Percentiles rank a stretch among this genome's conserved stretches.
Conservation (phyloP, 2,329 filamentous ascomycete genomes). For the Aspergillus pseudoterreus region DNA sequence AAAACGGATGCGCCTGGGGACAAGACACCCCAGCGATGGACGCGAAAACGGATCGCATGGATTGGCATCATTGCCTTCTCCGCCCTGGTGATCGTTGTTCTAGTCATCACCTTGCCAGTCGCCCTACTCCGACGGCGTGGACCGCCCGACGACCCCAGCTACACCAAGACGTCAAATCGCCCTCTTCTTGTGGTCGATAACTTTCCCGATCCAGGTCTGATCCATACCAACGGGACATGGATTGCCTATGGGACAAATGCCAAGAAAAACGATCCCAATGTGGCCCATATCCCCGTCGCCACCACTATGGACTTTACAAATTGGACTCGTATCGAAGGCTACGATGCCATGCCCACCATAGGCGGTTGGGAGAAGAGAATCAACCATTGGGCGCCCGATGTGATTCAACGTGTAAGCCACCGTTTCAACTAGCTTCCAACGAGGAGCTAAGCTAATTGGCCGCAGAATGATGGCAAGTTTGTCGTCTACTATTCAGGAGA, state of each 20-base stretch:
- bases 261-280: slow-evolving; percentile 11
- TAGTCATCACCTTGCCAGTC: slow-evolving; percentile 20
- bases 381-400: slow-evolving; percentile 61
- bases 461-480: slow-evolving; percentile 44
- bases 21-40: slow-evolving; percentile 4
- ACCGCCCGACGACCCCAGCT: slow-evolving; percentile 14
- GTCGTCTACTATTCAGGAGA: slow-evolving; percentile 58
- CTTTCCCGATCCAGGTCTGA: slow-evolving; percentile 29
- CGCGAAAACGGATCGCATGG: slow-evolving; percentile 7
- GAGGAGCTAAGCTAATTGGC: not conserved
- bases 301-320: slow-evolving; percentile 46
- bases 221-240: slow-evolving; percentile 31
- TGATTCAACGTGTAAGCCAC: slow-evolving; percentile 43
- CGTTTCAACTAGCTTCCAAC: not conserved
- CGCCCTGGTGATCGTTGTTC: not conserved
- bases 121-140: slow-evolving; percentile 7
- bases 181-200: slow-evolving; percentile 21
- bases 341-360: slow-evolving; percentile 51
- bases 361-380: slow-evolving; percentile 50
- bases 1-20: not conserved
- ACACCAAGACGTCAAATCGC: slow-evolving; percentile 13
- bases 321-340: slow-evolving; percentile 41
- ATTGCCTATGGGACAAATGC: slow-evolving; percentile 31
- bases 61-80: not conserved
- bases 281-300: slow-evolving; percentile 51